phyloP scores from a whole-genome alignment of 148 eudicot species.

The Fagopyrum homotropicum region DNA sequence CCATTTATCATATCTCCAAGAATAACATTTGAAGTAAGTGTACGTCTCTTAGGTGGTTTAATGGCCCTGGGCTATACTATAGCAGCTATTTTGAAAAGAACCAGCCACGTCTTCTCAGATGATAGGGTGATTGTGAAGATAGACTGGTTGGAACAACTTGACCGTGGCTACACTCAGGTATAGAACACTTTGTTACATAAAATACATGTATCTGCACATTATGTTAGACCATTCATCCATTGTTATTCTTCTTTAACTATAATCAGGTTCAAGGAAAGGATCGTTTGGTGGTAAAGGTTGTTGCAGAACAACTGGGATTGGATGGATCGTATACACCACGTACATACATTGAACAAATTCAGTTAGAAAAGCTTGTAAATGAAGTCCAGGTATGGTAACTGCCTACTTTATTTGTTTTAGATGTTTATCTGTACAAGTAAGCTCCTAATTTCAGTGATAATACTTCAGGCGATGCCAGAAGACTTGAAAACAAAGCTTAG shows the following conservation, averaged over 20 bases:
- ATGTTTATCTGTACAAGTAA: background rate
- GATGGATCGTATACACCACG: constrained; percentile 91
- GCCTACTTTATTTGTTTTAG: background rate
- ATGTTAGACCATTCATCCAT: background rate
- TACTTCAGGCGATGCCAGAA: constrained; percentile 75
- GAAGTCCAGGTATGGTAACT: constrained; percentile 73
- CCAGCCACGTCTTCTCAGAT: constrained; percentile 72
- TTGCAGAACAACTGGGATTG: constrained; percentile 79
- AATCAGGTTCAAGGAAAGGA: constrained; percentile 91
- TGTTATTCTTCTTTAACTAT: constrained; percentile 1
- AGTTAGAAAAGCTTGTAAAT: constrained; percentile 88
- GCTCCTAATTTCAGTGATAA: constrained; percentile 7
- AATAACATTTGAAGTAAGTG: constrained; percentile 95
- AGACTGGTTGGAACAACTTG: constrained; percentile 85
- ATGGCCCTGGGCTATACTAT: constrained; percentile 98
- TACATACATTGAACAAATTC: constrained; percentile 91
- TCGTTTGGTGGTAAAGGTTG: constrained; percentile 50
- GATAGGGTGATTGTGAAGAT: constrained; percentile 81
- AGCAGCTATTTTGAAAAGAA: constrained; percentile 86
- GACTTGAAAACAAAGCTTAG: constrained; percentile 89
- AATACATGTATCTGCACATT: background rate
- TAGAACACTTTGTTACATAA: background rate
- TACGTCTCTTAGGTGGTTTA: constrained; percentile 93
- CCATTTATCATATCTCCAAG: constrained; percentile 97
- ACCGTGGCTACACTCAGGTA: constrained; percentile 86